Base-by-base conservation (phyloP, 441 rosid genomes). In the Erysimum pusillum region DNA sequence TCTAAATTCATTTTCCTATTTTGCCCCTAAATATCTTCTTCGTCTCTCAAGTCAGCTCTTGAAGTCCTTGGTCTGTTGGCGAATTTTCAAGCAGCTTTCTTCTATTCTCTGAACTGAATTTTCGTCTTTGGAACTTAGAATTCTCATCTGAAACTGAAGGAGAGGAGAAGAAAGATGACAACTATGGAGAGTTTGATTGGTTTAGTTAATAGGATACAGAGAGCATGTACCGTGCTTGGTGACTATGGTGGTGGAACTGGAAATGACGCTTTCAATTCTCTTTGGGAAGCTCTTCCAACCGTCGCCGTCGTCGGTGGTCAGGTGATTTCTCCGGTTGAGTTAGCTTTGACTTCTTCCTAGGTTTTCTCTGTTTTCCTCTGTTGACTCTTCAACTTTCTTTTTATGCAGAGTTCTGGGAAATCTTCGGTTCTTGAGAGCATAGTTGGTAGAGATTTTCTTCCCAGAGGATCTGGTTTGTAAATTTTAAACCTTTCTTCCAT, bases 281-380 rank as follows among this genome's bases (percentile, higher is more conserved):
- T 94, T 7, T 94, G 98, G 99, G 98, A 94, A 79, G 88, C 98
- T 45, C 98, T 94, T 76, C 98, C 99, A 1, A 85, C 99, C 49
- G 93, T 92, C 48, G 93, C 79, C 53, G 99, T 94, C 69, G 97
- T 94, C 49, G 99, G 98, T 44, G 97, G 99, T 70, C 98, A 94
- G 94, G 98, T 94, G 31, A 63, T 28, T 15, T 60, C 20, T 66
- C 75, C 44, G 34, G 51, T 15, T 25, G 0, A 70, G 60, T 1
- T 49, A 52, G 56, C 65, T 42, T 56, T 58, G 66, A 46, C 56
- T 46, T 56, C 63, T 34, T 56, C 67, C 8, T 79, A 39, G 25
- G 67, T 45, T 52, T 41, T 64, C 8, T 5, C 32, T 28, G 42
- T 32, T 63, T 39, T 49, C 8, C 6, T 46, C 10, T 28, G 62